These are phyloP conservation scores for slime mould (Dictyostelium discoideum) DNA, from an alignment of 78 protist species.

Conservation along the genomic window DNA sequence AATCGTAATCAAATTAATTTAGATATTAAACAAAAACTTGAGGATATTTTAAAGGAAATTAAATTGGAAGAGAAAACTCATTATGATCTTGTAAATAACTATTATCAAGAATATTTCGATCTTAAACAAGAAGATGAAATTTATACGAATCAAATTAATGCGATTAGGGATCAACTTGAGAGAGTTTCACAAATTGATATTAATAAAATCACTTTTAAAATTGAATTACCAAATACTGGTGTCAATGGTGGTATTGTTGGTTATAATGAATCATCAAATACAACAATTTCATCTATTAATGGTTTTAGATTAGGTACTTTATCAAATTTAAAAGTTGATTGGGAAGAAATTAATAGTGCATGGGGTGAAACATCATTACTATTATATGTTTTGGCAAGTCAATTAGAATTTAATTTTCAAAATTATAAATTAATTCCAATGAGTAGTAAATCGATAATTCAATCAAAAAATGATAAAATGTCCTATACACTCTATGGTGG, in stretches of 20 bases:
- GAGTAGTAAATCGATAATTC: slow-evolving; percentile 62
- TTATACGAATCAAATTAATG: not conserved
- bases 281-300: slow-evolving; percentile 29
- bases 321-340: slow-evolving; percentile 37
- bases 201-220: slow-evolving; percentile 3
- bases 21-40: slow-evolving; percentile 28
- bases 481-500: slow-evolving; percentile 65
- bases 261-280: not conserved
- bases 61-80: slow-evolving; percentile 51
- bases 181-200: slow-evolving; percentile 26
- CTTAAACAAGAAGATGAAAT: not conserved
- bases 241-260: not conserved
- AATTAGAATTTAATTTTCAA: slow-evolving; percentile 41
- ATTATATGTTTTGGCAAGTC: slow-evolving; percentile 53
- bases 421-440: slow-evolving; percentile 71
- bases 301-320: slow-evolving; percentile 52
- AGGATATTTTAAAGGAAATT: slow-evolving; percentile 44
- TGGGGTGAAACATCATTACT: slow-evolving; percentile 52
- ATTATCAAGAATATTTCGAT: slow-evolving; percentile 47
- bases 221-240: not conserved
- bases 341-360: slow-evolving; percentile 76
- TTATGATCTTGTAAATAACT: slow-evolving; percentile 43
- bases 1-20: not conserved
- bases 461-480: slow-evolving; percentile 35
- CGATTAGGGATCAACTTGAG: not conserved